Evolutionary conservation across 805 yeast species (phyloP).

Genomic region (Candida silvicultrix): DNA sequence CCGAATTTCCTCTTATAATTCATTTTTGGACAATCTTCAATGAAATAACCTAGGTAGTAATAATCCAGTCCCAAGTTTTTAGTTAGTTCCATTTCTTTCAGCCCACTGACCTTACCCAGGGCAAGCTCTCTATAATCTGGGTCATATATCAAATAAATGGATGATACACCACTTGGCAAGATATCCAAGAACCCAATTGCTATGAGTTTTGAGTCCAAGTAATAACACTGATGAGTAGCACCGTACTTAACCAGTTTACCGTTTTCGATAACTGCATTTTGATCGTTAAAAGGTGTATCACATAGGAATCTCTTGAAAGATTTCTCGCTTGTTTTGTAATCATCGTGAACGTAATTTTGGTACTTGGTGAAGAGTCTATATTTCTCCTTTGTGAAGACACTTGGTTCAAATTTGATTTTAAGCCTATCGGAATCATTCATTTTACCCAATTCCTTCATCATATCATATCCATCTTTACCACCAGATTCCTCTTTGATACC

Average conservation of each 20-base stretch:
- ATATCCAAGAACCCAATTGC: slow-evolving; percentile 77
- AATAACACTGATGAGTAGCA: slow-evolving; percentile 77
- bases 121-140: slow-evolving; percentile 67
- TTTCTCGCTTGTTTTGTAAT: slow-evolving; percentile 37
- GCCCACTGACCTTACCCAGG: slow-evolving; percentile 71
- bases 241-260: slow-evolving; percentile 33
- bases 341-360: slow-evolving; percentile 67
- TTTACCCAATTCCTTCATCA: slow-evolving; percentile 28
- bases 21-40: slow-evolving; percentile 79
- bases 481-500: slow-evolving; percentile 3
- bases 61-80: slow-evolving; percentile 35
- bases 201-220: slow-evolving; percentile 51
- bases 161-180: slow-evolving; percentile 68
- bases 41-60: slow-evolving; percentile 78
- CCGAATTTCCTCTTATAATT: slow-evolving; percentile 73
- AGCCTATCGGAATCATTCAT: slow-evolving; percentile 29
- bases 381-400: slow-evolving; percentile 50
- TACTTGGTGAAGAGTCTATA: slow-evolving; percentile 58
- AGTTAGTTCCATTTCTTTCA: slow-evolving; percentile 60
- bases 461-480: slow-evolving; percentile 19
- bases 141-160: slow-evolving; percentile 86
- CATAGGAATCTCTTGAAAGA: slow-evolving; percentile 67
- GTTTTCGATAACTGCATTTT: neutral
- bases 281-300: slow-evolving; percentile 47
- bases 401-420: slow-evolving; percentile 45